Percentiles rank a stretch among this genome's conserved stretches.
Conservation (phyloP, 257 asterid species). For the Asclepias syriaca region DNA sequence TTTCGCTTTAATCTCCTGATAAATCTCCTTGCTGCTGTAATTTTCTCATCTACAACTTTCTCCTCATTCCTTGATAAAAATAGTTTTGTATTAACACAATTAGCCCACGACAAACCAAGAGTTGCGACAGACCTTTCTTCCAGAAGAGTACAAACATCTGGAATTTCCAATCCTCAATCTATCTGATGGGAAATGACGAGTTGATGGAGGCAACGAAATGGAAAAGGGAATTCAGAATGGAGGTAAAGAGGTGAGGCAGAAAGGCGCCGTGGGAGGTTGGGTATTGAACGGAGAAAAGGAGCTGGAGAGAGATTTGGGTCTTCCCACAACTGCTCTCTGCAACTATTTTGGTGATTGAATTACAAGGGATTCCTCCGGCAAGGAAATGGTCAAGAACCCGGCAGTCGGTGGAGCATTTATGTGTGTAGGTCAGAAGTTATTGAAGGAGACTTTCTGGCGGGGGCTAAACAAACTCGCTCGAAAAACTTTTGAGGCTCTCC, state of each 20-base stretch:
- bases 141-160: constrained; percentile 46
- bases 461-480: too few species aligned
- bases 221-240: not conserved
- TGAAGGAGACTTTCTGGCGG: constrained; percentile 53
- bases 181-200: not conserved
- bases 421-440: constrained; percentile 34
- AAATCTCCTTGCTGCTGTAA: constrained; percentile 50
- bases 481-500: too few species aligned
- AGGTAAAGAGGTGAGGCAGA: too few species aligned
- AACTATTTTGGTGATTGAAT: constrained; percentile 66
- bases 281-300: too few species aligned
- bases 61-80: constrained; percentile 67
- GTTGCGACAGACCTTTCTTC: constrained; percentile 72
- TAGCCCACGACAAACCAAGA: constrained; percentile 88
- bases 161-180: constrained; percentile 57
- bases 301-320: too few species aligned
- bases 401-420: constrained; percentile 56
- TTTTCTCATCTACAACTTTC: constrained; percentile 32
- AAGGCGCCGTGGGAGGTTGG: too few species aligned
- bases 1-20: constrained; percentile 4
- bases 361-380: constrained; percentile 77
- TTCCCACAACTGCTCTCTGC: constrained; percentile 85
- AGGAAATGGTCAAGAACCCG: constrained; percentile 62
- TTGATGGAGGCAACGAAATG: constrained; percentile 18
- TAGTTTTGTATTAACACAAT: constrained; percentile 80